Evolutionary conservation across 2,329 filamentous ascomycete genomes (phyloP).

Genomic region (Colletotrichum lupini): DNA sequence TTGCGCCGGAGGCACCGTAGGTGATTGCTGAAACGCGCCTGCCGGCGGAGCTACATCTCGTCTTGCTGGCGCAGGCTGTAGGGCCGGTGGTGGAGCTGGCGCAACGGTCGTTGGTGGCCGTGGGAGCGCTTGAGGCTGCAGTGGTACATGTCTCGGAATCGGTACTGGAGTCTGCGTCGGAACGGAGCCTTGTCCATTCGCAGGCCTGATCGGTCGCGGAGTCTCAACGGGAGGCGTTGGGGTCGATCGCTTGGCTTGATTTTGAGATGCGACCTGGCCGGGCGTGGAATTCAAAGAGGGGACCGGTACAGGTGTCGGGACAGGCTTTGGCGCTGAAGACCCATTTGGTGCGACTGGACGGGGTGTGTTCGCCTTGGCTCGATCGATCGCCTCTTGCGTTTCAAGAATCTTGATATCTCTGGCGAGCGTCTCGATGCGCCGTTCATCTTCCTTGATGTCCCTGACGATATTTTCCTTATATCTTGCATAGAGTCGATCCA

Average conservation of each 20-base stretch:
- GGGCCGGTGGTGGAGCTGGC: neutral
- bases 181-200: slow-evolving; percentile 41
- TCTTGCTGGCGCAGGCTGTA: slow-evolving; percentile 4
- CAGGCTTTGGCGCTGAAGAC: slow-evolving; percentile 1
- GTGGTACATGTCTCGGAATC: slow-evolving; percentile 22
- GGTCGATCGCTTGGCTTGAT: slow-evolving; percentile 15
- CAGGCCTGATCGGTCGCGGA: slow-evolving; percentile 24
- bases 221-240: slow-evolving; percentile 10
- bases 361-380: slow-evolving; percentile 26
- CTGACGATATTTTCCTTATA: slow-evolving; percentile 78
- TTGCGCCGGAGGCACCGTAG: slow-evolving; percentile 21
- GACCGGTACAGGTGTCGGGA: slow-evolving; percentile 24
- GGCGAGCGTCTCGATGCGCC: slow-evolving; percentile 70
- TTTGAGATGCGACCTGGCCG: slow-evolving; percentile 10
- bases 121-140: slow-evolving; percentile 24
- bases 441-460: slow-evolving; percentile 81
- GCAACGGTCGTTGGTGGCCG: neutral
- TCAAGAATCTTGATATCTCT: slow-evolving; percentile 77
- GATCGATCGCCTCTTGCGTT: slow-evolving; percentile 48
- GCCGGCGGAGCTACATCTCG: slow-evolving; percentile 23
- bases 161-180: slow-evolving; percentile 37
- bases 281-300: slow-evolving; percentile 1
- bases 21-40: slow-evolving; percentile 23
- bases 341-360: slow-evolving; percentile 7
- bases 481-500: slow-evolving; percentile 78